Conservation (phyloP, 768 basidiomycete species). For the Mycena capillaripes region DNA sequence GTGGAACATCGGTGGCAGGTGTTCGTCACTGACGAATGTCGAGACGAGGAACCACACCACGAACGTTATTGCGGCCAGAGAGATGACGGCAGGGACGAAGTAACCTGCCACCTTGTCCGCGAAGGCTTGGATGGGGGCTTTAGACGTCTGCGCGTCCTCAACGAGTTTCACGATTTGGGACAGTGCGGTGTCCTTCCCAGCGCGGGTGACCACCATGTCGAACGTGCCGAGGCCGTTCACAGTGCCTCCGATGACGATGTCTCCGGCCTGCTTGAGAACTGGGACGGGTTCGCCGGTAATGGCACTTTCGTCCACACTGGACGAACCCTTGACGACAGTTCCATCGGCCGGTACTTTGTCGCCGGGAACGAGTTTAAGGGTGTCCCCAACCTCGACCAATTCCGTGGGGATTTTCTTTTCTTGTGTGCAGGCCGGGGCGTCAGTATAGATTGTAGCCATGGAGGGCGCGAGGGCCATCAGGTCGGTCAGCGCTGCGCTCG, state of each 20-base stretch:
- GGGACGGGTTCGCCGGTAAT: slow-evolving; percentile 96
- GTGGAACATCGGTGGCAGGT: slow-evolving; percentile 88
- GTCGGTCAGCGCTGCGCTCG: slow-evolving; percentile 95
- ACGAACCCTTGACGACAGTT: slow-evolving; percentile 87
- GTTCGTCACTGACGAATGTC: slow-evolving; percentile 63
- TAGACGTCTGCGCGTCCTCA: slow-evolving; percentile 97
- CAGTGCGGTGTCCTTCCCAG: slow-evolving; percentile 96
- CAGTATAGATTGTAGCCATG: slow-evolving; percentile 96
- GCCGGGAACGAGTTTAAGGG: slow-evolving; percentile 93
- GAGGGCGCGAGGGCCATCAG: slow-evolving; percentile 96
- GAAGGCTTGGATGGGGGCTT: slow-evolving; percentile 98
- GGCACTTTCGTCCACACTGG: slow-evolving; percentile 95
- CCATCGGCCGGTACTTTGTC: slow-evolving; percentile 98
- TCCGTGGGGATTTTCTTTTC: slow-evolving; percentile 96
- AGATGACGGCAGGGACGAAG: slow-evolving; percentile 94
- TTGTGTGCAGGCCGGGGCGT: slow-evolving; percentile 81
- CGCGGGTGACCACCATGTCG: slow-evolving; percentile 95
- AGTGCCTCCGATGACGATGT: slow-evolving; percentile 94
- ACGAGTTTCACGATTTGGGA: slow-evolving; percentile 97
- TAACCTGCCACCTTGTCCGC: slow-evolving; percentile 95
- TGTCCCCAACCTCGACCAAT: slow-evolving; percentile 94
- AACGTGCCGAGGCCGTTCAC: slow-evolving; percentile 98
- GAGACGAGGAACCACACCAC: slow-evolving; percentile 86
- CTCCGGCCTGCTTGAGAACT: slow-evolving; percentile 86
- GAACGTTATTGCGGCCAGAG: slow-evolving; percentile 87